Percentiles rank a stretch among this genome's conserved stretches.
Evolutionary conservation across 108 stramenopile genomes (phyloP).

Genomic region (Cyclotella distinguenda): DNA sequence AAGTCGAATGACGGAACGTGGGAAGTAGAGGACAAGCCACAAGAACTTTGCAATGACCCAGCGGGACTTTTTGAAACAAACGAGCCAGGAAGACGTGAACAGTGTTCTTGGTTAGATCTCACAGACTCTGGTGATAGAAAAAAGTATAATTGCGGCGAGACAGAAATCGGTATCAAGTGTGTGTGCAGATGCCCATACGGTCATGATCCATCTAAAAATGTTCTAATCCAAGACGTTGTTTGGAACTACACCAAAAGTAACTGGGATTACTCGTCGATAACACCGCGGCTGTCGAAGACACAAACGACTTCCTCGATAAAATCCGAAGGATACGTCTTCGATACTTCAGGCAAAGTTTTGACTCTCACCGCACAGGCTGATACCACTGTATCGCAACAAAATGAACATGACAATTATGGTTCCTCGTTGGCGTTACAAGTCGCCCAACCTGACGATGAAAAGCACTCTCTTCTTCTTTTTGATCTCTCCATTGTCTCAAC

Average conservation of each 20-base stretch:
- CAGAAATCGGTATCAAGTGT: conserved; percentile 24
- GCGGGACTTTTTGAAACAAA: conserved; percentile 15
- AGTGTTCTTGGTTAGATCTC: conserved; percentile 25
- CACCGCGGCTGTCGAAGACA: background rate
- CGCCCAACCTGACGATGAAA: conserved; percentile 11
- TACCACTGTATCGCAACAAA: conserved; percentile 19
- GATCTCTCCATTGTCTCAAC: conserved; percentile 26
- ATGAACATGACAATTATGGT: conserved; percentile 28
- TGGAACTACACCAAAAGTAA: conserved; percentile 1
- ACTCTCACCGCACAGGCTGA: conserved; percentile 26
- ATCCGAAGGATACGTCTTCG: conserved; percentile 12
- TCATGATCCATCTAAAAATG: conserved; percentile 12
- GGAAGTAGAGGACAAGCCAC: background rate
- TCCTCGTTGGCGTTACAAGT: conserved; percentile 15
- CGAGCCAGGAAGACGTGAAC: conserved; percentile 1
- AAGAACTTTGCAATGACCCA: conserved; percentile 2
- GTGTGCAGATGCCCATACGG: conserved; percentile 21
- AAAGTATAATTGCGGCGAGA: conserved; percentile 20
- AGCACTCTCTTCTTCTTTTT: conserved; percentile 39
- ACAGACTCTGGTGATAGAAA: conserved; percentile 16
- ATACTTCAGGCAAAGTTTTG: conserved; percentile 24
- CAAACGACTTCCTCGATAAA: conserved; percentile 5
- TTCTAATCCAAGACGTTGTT: conserved; percentile 11
- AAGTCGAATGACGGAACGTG: background rate
- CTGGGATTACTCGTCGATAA: conserved; percentile 2